Conservation (phyloP, 495 filamentous ascomycete genomes). For the Umbilicaria muhlenbergii region DNA sequence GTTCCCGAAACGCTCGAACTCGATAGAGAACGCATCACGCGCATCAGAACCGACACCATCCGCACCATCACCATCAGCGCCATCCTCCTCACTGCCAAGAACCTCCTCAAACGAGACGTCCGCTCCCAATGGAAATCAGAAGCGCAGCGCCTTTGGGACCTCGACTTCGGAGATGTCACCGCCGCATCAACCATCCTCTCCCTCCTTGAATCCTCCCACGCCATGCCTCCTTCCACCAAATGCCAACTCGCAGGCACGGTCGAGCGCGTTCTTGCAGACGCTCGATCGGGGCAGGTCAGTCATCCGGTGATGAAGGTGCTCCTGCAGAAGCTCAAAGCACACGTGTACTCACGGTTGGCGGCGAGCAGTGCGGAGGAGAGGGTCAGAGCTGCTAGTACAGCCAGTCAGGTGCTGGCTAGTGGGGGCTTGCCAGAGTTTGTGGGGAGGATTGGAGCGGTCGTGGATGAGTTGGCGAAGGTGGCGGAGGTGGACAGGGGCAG, state of each 20-base stretch:
- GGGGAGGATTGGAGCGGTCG: conserved; percentile 63
- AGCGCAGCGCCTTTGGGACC: conserved; percentile 54
- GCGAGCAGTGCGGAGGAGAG: conserved; percentile 67
- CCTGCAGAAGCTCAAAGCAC: conserved; percentile 25
- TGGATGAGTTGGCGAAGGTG: conserved; percentile 62
- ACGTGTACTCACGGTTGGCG: conserved; percentile 61
- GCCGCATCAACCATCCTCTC: conserved; percentile 46
- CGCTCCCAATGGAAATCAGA: conserved; percentile 80
- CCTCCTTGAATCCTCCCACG: conserved; percentile 62
- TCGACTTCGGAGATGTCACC: conserved; percentile 38
- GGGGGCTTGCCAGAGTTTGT: conserved; percentile 83
- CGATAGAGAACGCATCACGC: conserved; percentile 52
- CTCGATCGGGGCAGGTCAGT: conserved; percentile 19
- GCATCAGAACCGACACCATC: conserved; percentile 50
- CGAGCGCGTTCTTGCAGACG: conserved; percentile 35
- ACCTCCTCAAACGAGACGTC: conserved; percentile 83
- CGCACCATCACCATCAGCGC: conserved; percentile 65
- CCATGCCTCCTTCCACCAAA: conserved; percentile 48
- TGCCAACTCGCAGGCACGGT: conserved; percentile 31
- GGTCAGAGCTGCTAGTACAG: conserved; percentile 63
- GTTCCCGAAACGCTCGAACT: conserved; percentile 79
- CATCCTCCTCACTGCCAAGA: conserved; percentile 85
- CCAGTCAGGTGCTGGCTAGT: conserved; percentile 64
- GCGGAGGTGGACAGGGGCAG: conserved; percentile 63
- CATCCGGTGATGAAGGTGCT: conserved; percentile 23